Conservation (phyloP, 225 moss, liverwort and hornwort genomes). For the Antitrichia curtipendula region DNA sequence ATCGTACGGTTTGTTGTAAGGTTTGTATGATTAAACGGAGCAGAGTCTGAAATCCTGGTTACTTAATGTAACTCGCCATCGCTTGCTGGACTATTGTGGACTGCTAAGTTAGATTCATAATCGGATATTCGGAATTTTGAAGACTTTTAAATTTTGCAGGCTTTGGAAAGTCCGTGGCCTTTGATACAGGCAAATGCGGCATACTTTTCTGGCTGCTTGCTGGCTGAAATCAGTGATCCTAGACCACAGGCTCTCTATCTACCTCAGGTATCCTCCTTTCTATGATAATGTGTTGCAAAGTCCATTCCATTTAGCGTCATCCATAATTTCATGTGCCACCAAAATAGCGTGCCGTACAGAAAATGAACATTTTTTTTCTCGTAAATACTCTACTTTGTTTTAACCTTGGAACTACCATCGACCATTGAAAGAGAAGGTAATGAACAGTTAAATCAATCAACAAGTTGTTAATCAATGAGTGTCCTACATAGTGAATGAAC, state of each 20-base stretch:
- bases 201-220: slow-evolving; percentile 84
- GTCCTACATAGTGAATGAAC: not conserved
- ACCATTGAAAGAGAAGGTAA: not conserved
- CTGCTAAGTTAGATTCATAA: not conserved
- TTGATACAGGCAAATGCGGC: slow-evolving; percentile 96
- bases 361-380: too few relatives aligned
- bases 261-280: slow-evolving; percentile 53
- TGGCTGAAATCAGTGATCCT: slow-evolving; percentile 65
- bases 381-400: not conserved
- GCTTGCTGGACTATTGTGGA: not conserved
- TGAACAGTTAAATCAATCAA: not conserved
- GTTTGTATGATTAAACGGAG: not conserved
- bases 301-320: not conserved
- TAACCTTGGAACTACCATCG: not conserved
- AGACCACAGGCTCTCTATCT: slow-evolving; percentile 68
- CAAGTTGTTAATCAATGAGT: too few relatives aligned
- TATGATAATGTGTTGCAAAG: not conserved
- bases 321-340: not conserved
- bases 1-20: not conserved
- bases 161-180: slow-evolving; percentile 97
- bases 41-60: not conserved
- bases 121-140: not conserved
- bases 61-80: not conserved
- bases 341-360: not conserved
- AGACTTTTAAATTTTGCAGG: slow-evolving; percentile 35